Conservation (phyloP, 164 flowering plant genomes). For the Saururus chinensis region DNA sequence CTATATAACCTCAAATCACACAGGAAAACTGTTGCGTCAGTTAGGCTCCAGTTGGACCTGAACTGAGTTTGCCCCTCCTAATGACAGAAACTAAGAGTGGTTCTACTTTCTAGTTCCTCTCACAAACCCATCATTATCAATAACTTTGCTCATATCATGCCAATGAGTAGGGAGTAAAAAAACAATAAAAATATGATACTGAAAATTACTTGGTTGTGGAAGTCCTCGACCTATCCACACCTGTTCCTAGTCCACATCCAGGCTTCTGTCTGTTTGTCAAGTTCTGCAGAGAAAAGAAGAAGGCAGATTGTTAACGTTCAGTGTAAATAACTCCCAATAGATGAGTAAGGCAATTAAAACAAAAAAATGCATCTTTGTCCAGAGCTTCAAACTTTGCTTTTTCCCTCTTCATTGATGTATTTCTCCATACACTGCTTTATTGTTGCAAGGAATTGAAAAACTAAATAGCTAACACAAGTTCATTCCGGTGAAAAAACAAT, state of each 20-base stretch:
- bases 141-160: neutral
- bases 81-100: no score
- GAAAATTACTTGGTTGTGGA: conserved; percentile 51
- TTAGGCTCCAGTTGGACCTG: no score
- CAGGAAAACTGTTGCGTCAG: no score
- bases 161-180: neutral
- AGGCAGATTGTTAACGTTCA: neutral
- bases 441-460: conserved; percentile 22
- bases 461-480: neutral
- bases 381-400: conserved; percentile 60
- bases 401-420: conserved; percentile 77
- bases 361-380: conserved; percentile 48
- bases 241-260: conserved; percentile 78
- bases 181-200: neutral
- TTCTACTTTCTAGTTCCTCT: no score
- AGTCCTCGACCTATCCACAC: conserved; percentile 66
- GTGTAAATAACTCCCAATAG: neutral
- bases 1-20: no score
- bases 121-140: neutral
- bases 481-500: neutral
- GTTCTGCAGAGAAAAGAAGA: conserved; percentile 25
- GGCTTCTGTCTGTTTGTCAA: conserved; percentile 62
- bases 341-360: neutral
- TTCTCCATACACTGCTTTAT: conserved; percentile 76
- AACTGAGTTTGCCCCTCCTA: no score